A percentile compares a stretch with the other conserved stretches of the same genome.
Evolutionary conservation across 352 stramenopile species (phyloP).

Genomic region (Vaucheria bursata): DNA sequence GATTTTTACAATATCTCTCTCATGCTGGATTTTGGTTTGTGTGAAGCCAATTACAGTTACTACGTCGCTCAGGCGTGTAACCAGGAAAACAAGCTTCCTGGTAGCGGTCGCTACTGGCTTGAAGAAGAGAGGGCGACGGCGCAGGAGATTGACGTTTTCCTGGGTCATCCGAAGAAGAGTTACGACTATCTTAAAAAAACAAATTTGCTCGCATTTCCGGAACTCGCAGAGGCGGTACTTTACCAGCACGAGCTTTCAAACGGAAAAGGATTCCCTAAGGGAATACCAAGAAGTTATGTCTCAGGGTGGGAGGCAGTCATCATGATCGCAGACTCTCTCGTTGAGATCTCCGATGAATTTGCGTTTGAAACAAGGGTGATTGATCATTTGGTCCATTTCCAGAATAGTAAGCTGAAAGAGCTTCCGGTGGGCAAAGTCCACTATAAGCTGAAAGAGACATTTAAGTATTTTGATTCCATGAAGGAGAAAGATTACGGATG

Average conservation of each 20-base stretch:
- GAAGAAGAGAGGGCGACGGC: not conserved
- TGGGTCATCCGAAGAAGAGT: not conserved
- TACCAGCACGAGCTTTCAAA: not conserved
- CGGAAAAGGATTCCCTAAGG: not conserved
- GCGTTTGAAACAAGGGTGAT: not conserved
- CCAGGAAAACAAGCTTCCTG: not conserved
- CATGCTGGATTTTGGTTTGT: not conserved
- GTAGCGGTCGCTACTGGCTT: not conserved
- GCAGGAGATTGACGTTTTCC: not conserved
- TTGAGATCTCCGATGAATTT: not conserved
- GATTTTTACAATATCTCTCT: not conserved
- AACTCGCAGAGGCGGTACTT: not conserved
- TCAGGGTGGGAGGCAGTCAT: not conserved
- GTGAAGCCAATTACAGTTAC: slow-evolving; percentile 1
- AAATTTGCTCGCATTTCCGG: not conserved
- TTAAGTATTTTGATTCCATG: not conserved
- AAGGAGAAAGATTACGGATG: not conserved
- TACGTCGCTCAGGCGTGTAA: not conserved
- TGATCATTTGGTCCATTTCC: not conserved
- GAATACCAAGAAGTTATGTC: not conserved
- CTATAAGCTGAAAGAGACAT: not conserved
- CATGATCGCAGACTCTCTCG: not conserved
- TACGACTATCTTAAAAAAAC: not conserved
- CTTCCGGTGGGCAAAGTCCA: not conserved
- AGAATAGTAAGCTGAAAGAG: not conserved